Evolutionary conservation across 306 rosid genomes (phyloP).

Genomic region (Malus asiatica): DNA sequence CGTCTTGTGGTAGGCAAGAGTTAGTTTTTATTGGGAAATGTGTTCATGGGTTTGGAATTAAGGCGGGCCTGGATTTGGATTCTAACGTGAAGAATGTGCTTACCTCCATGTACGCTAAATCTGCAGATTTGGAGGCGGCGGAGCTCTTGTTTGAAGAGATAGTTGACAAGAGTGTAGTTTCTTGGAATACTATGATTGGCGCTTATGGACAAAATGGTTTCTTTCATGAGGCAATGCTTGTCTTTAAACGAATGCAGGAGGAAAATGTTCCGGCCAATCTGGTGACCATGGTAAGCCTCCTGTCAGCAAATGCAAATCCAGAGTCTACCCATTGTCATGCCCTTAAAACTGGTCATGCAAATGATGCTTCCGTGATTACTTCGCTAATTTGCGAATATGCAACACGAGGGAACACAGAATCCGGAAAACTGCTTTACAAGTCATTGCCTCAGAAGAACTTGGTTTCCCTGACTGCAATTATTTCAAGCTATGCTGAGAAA

Average conservation of each 20-base stretch:
- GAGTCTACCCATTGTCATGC: conserved; percentile 44
- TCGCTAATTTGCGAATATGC: conserved; percentile 62
- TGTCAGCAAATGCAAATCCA: conserved; percentile 52
- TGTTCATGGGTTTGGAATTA: conserved; percentile 46
- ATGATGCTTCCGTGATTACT: conserved; percentile 48
- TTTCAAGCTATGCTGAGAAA: conserved; percentile 53
- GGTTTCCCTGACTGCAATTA: conserved; percentile 60
- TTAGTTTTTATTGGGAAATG: conserved; percentile 33
- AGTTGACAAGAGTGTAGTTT: conserved; percentile 45
- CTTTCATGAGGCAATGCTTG: conserved; percentile 33
- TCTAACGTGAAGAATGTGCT: conserved; percentile 47
- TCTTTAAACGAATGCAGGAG: conserved; percentile 52
- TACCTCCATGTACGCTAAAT: conserved; percentile 70
- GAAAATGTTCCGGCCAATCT: conserved; percentile 38
- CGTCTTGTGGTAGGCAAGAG: conserved; percentile 35
- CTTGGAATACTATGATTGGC: conserved; percentile 86
- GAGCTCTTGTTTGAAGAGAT: conserved; percentile 50
- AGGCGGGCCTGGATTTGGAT: conserved; percentile 34
- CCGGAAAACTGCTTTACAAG: conserved; percentile 41
- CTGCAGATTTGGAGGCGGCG: conserved; percentile 47
- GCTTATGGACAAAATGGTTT: conserved; percentile 57
- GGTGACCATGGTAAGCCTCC: conserved; percentile 62
- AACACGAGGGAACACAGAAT: conserved; percentile 32
- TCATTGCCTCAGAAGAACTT: conserved; percentile 38
- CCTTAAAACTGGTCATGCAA: conserved; percentile 42